Percentiles rank a stretch among this genome's conserved stretches.
phyloP scores from a whole-genome alignment of 2,329 filamentous ascomycete genomes.

The Aspergillus brasiliensis region DNA sequence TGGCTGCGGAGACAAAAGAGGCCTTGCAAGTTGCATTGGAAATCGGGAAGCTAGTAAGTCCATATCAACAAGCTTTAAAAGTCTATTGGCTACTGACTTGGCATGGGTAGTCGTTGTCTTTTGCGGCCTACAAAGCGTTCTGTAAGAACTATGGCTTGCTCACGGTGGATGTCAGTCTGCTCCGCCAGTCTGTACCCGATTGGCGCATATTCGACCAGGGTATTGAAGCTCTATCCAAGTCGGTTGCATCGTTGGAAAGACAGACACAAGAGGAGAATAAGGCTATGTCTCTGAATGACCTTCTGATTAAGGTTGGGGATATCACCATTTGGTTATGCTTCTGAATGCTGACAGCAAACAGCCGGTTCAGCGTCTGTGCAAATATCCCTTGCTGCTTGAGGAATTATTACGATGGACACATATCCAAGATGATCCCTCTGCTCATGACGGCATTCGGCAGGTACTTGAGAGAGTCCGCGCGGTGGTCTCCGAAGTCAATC shows the following conservation, averaged over 20 bases:
- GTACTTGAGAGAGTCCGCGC: conserved; percentile 71
- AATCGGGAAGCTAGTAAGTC: conserved; percentile 54
- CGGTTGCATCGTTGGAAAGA: conserved; percentile 69
- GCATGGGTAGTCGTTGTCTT: conserved; percentile 68
- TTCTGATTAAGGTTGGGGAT: conserved; percentile 77
- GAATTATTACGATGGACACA: conserved; percentile 83
- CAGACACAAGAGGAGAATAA: conserved; percentile 67
- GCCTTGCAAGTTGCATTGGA: conserved; percentile 57
- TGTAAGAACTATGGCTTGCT: conserved; percentile 86
- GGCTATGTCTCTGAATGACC: conserved; percentile 77
- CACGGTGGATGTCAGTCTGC: conserved; percentile 71
- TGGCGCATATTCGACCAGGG: conserved; percentile 84
- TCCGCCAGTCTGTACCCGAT: conserved; percentile 67
- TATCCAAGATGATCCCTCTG: conserved; percentile 78
- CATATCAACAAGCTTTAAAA: too few relatives aligned
- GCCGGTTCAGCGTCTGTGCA: conserved; percentile 91
- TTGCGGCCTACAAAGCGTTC: conserved; percentile 90
- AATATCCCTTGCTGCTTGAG: conserved; percentile 83
- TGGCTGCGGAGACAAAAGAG: conserved; percentile 56
- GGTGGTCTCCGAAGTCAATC: conserved; percentile 77
- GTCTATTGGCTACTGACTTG: conserved; percentile 47
- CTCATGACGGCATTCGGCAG: conserved; percentile 77
- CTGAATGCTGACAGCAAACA: conserved; percentile 41
- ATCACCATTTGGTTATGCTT: background rate
- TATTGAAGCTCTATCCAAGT: conserved; percentile 77